Conservation (phyloP, 306 rosid genomes). For the Sechiopsis laciniata region DNA sequence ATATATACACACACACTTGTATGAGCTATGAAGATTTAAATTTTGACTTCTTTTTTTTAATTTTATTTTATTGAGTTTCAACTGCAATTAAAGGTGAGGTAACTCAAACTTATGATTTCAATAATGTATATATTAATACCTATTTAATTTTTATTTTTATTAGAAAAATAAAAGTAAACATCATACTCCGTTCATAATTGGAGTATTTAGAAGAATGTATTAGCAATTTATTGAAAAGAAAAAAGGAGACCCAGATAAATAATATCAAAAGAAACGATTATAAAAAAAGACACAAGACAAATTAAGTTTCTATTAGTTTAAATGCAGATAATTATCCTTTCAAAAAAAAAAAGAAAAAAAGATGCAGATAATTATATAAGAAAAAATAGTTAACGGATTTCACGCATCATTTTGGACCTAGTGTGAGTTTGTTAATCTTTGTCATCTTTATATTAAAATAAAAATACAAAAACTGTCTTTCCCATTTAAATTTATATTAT, state of each 20-base stretch:
- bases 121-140: too few relatives aligned
- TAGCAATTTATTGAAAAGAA: not conserved
- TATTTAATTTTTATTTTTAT: too few relatives aligned
- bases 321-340: not conserved
- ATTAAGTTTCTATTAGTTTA: not conserved
- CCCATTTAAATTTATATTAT: not conserved
- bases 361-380: not conserved
- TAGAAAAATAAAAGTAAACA: too few relatives aligned
- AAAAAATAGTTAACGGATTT: not conserved
- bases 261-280: not conserved
- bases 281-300: not conserved
- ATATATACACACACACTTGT: too few relatives aligned
- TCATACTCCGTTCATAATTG: too few relatives aligned
- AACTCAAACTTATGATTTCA: too few relatives aligned
- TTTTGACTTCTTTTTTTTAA: too few relatives aligned
- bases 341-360: not conserved
- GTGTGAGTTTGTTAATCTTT: not conserved
- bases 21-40: too few relatives aligned
- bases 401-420: conserved; percentile 15
- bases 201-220: not conserved
- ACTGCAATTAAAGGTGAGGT: too few relatives aligned
- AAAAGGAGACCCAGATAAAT: not conserved
- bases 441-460: conserved; percentile 12
- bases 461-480: not conserved
- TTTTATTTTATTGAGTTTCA: too few relatives aligned